phyloP scores from a whole-genome alignment of 768 basidiomycete genomes.

The Russula ochroleuca region DNA sequence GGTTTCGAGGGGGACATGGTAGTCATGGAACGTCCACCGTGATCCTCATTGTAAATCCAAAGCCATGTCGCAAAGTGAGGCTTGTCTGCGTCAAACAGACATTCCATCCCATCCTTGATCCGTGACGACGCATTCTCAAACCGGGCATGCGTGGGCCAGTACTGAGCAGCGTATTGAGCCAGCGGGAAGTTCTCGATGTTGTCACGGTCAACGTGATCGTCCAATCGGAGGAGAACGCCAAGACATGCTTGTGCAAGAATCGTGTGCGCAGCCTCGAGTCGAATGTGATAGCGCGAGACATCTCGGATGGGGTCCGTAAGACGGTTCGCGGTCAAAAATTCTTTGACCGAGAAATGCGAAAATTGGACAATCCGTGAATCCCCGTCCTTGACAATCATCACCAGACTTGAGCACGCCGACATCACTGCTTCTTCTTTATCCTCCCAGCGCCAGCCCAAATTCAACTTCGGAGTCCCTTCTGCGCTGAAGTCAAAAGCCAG shows the following conservation, averaged over 20 bases:
- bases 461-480: neutral
- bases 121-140: neutral
- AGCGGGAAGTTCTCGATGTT: neutral
- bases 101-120: constrained; percentile 3
- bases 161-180: neutral
- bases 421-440: neutral
- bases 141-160: neutral
- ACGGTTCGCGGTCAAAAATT: neutral
- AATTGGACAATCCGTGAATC: neutral
- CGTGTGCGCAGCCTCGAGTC: neutral
- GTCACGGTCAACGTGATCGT: neutral
- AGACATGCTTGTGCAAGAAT: constrained; percentile 2
- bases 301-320: neutral
- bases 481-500: neutral
- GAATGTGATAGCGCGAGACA: neutral
- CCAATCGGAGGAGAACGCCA: neutral
- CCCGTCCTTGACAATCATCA: neutral
- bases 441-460: neutral
- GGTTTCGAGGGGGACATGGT: neutral
- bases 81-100: neutral
- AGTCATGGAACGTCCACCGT: no score
- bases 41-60: neutral
- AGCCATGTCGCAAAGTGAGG: neutral
- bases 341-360: constrained; percentile 3
- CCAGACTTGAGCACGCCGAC: constrained; percentile 1